A percentile compares a stretch with the other conserved stretches of the same genome.
Evolutionary conservation across 2,329 filamentous ascomycete genomes (phyloP).

Genomic region (Aspergillus novoparasiticus): DNA sequence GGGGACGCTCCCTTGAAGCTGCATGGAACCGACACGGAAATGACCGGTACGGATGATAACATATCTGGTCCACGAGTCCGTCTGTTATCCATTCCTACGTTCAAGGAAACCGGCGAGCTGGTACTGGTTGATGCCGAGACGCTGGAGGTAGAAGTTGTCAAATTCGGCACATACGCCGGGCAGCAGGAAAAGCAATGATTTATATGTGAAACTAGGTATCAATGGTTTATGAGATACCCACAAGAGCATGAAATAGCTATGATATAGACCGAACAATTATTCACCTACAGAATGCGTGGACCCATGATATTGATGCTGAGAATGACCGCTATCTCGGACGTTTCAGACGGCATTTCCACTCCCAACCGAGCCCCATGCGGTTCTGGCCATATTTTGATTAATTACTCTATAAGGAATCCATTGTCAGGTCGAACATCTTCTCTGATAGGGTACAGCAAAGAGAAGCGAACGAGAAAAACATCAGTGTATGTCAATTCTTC

Average conservation of each 20-base stretch:
- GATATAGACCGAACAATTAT: background rate
- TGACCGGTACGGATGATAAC: constrained; percentile 45
- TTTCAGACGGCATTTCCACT: too few relatives aligned
- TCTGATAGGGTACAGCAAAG: background rate
- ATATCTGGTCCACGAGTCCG: constrained; percentile 69
- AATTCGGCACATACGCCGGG: constrained; percentile 51
- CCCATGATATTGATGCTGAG: background rate
- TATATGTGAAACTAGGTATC: background rate
- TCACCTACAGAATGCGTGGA: background rate
- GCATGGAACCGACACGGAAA: constrained; percentile 38
- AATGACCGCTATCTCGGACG: background rate
- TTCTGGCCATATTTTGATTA: too few relatives aligned
- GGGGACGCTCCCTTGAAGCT: constrained; percentile 42
- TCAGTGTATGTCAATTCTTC: too few relatives aligned
- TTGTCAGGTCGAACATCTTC: background rate
- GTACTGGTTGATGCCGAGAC: constrained; percentile 85
- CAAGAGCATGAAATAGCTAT: background rate
- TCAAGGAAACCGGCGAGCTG: constrained; percentile 75
- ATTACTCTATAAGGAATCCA: background rate
- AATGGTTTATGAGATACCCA: background rate
- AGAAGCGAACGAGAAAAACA: background rate
- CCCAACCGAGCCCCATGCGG: too few relatives aligned
- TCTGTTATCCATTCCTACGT: constrained; percentile 81
- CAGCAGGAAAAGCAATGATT: constrained; percentile 37
- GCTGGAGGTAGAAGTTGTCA: constrained; percentile 73